Percentiles rank a stretch among this genome's conserved stretches.
Evolutionary conservation across 179 eudicot genomes (phyloP).

Genomic region (Amaranthus tricolor): DNA sequence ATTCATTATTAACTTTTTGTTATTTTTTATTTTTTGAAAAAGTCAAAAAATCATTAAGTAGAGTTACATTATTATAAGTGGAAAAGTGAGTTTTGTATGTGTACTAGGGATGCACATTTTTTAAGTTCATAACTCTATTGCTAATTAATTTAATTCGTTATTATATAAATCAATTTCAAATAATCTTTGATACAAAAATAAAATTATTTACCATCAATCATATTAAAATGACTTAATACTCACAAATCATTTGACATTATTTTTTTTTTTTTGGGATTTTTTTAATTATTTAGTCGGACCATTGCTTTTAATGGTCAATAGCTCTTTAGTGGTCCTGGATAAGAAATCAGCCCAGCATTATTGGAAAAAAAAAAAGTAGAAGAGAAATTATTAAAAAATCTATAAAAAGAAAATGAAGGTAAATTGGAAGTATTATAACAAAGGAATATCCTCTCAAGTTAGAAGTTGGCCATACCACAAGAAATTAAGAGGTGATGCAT

Average conservation of each 20-base stretch:
- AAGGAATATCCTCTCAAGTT: background rate
- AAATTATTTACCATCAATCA: too few species aligned
- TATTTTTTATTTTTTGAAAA: too few species aligned
- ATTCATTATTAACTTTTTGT: too few species aligned
- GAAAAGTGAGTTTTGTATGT: too few species aligned
- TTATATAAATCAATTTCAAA: too few species aligned
- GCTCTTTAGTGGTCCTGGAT: background rate
- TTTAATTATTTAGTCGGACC: background rate
- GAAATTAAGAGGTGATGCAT: background rate
- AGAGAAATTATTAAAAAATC: background rate
- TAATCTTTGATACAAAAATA: too few species aligned
- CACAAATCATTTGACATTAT: background rate
- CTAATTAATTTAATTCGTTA: too few species aligned
- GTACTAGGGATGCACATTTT: background rate
- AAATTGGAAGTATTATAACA: too few species aligned
- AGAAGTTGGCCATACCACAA: background rate
- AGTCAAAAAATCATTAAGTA: too few species aligned
- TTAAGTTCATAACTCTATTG: background rate
- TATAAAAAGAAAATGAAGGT: too few species aligned
- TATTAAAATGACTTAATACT: background rate
- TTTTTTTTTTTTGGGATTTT: background rate
- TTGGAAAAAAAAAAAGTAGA: background rate
- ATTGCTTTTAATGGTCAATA: background rate
- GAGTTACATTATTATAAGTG: too few species aligned
- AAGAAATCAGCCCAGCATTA: background rate